Evolutionary conservation across 176 grass and related monocot species (phyloP).

Genomic region (Phragmites australis): DNA sequence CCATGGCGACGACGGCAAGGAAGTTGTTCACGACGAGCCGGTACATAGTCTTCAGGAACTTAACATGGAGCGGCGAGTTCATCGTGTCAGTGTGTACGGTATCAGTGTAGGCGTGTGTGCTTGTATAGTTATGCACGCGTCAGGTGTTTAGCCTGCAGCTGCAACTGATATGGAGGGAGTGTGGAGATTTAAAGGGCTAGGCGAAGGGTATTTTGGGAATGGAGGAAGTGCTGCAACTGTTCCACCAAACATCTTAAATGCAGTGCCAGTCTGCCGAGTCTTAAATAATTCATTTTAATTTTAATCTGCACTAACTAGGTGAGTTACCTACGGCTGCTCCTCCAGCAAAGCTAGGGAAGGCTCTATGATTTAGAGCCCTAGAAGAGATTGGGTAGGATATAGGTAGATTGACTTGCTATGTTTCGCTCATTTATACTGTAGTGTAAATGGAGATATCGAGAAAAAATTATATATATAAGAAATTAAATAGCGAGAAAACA

Average conservation of each 20-base stretch:
- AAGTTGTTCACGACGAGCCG: conserved; percentile 37
- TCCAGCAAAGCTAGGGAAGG: too few relatives aligned
- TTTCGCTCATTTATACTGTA: too few relatives aligned
- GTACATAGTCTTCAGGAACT: not conserved
- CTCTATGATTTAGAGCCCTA: too few relatives aligned
- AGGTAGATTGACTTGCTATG: too few relatives aligned
- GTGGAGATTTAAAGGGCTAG: not conserved
- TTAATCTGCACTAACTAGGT: too few relatives aligned
- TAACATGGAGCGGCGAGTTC: not conserved
- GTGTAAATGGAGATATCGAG: too few relatives aligned
- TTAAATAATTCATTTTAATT: not conserved
- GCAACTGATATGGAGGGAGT: not conserved
- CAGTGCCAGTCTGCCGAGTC: not conserved
- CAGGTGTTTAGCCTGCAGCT: not conserved
- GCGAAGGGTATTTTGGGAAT: not conserved
- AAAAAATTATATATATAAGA: too few relatives aligned
- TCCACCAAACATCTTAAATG: conserved; percentile 21
- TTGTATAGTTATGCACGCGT: not conserved
- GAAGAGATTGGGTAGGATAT: too few relatives aligned
- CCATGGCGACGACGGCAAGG: not conserved
- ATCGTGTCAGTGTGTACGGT: not conserved
- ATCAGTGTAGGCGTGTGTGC: not conserved
- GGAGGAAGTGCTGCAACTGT: not conserved
- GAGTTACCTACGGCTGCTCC: too few relatives aligned
- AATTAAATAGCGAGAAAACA: too few relatives aligned